Evolutionary conservation across 257 asterid species (phyloP).

Genomic region (Mentha longifolia): DNA sequence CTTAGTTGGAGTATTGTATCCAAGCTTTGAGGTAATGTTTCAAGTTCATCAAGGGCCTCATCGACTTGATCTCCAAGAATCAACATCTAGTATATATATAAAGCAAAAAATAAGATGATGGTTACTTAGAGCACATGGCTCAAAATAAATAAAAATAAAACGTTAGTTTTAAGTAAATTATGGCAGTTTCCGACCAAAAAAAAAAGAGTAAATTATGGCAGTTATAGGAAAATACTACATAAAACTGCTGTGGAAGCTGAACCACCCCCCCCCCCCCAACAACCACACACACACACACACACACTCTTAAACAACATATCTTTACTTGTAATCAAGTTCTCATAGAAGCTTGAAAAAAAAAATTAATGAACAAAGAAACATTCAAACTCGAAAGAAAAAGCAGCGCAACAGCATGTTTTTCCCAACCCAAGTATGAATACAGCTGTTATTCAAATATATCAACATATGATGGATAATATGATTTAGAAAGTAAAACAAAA

Average conservation of each 20-base stretch:
- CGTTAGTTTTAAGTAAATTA: neutral
- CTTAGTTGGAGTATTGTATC: constrained; percentile 62
- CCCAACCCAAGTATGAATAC: neutral
- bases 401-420: constrained; percentile 21
- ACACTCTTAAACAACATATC: no score
- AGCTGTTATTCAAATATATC: neutral
- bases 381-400: neutral
- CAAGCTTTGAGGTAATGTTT: constrained; percentile 44
- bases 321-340: neutral
- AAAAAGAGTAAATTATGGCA: neutral
- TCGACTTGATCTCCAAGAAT: constrained; percentile 86
- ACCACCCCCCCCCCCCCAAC: no score
- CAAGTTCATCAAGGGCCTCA: constrained; percentile 77
- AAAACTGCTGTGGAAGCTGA: neutral
- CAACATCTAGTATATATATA: constrained; percentile 51
- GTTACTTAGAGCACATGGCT: constrained; percentile 29
- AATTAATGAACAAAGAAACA: neutral
- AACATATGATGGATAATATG: constrained; percentile 2
- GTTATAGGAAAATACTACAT: neutral
- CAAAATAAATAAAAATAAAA: neutral
- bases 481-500: neutral
- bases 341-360: neutral
- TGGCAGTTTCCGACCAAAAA: no score
- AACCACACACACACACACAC: neutral
- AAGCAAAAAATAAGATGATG: constrained; percentile 12